Conservation (phyloP, 805 yeast species). For the Yamadazyma olivae region DNA sequence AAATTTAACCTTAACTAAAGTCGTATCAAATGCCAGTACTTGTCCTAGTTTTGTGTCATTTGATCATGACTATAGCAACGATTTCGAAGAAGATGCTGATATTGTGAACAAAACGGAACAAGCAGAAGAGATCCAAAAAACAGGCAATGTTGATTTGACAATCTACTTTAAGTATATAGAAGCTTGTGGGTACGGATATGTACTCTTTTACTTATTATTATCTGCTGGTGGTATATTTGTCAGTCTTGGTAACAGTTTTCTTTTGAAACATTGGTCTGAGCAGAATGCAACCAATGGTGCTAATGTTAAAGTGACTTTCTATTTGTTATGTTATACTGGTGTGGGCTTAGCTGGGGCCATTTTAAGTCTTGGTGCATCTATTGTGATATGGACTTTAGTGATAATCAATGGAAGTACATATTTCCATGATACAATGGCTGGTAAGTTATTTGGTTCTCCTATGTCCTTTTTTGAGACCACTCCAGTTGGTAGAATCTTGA, state of each 20-base stretch:
- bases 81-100: constrained; percentile 18
- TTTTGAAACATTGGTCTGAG: constrained; percentile 37
- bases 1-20: constrained; percentile 14
- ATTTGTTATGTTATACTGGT: constrained; percentile 22
- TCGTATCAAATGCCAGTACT: constrained; percentile 7
- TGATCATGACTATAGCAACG: constrained; percentile 30
- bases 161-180: constrained; percentile 27
- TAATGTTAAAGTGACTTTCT: constrained; percentile 23
- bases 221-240: constrained; percentile 18
- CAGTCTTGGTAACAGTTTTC: constrained; percentile 22
- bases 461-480: constrained; percentile 43
- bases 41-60: constrained; percentile 32
- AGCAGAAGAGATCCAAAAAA: constrained; percentile 24
- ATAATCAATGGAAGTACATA: constrained; percentile 27
- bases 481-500: constrained; percentile 38
- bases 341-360: constrained; percentile 27
- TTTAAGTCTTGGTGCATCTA: constrained; percentile 23
- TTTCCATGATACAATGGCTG: constrained; percentile 37
- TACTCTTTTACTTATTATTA: constrained; percentile 21
- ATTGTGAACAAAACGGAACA: constrained; percentile 17
- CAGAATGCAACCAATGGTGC: constrained; percentile 20
- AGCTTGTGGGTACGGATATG: constrained; percentile 28
- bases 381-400: constrained; percentile 29
- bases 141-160: constrained; percentile 27
- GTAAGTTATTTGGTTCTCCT: constrained; percentile 33